Evolutionary conservation across 1,139 yeast species (phyloP).

Genomic region (Eremothecium gossypii): DNA sequence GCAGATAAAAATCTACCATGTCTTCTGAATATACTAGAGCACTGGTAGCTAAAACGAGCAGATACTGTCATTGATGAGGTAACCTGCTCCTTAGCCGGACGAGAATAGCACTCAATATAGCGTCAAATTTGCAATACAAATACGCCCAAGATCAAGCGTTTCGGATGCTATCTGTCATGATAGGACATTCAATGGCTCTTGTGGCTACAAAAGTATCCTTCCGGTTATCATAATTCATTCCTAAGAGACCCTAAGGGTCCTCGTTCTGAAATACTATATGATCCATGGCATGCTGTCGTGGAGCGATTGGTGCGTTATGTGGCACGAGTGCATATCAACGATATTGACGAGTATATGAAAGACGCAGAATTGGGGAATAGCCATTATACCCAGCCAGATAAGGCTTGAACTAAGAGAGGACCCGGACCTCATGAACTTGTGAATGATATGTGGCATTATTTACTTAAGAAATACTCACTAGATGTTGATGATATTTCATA

Average conservation of each 20-base stretch:
- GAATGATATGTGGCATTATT: constrained; percentile 65
- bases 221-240: constrained; percentile 16
- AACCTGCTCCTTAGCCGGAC: too few species aligned
- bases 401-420: constrained; percentile 56
- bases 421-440: constrained; percentile 69
- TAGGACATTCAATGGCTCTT: constrained; percentile 39
- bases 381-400: constrained; percentile 43
- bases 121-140: too few species aligned
- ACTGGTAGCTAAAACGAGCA: too few species aligned
- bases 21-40: too few species aligned
- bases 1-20: constrained; percentile 31
- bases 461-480: constrained; percentile 32
- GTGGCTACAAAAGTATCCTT: constrained; percentile 42
- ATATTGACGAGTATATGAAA: constrained; percentile 35
- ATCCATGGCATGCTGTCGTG: constrained; percentile 60
- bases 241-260: constrained; percentile 20
- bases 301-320: constrained; percentile 58
- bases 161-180: too few species aligned
- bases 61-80: too few species aligned
- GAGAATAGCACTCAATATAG: too few species aligned
- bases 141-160: too few species aligned
- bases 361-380: constrained; percentile 33
- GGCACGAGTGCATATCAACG: constrained; percentile 48
- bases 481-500: constrained; percentile 27
- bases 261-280: constrained; percentile 48